Base-by-base conservation (phyloP, 179 eudicot genomes). In the Corrigiola litoralis region DNA sequence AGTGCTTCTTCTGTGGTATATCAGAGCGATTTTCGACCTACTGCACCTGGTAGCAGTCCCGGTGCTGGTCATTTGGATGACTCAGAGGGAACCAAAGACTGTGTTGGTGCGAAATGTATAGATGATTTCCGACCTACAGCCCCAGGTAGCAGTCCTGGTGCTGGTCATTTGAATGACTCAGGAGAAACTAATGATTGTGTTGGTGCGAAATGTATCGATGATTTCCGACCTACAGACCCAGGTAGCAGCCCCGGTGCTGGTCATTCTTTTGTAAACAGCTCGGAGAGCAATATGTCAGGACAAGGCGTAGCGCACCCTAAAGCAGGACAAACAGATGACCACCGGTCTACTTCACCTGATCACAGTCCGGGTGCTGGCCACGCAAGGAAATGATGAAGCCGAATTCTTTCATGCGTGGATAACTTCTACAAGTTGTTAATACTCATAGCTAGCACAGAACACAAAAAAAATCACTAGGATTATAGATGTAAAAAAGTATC, bases 331-430 rank as follows among this genome's bases (percentile, higher is more conserved):
- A 40, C 46, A 29, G 65, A 72, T 49, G 81, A 74, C 57, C 81
- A 67, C 61, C 65, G 77, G 44, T 84, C 88, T 28, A 77, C 84
- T 20, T 38, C 76, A 33, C 88, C 85, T 37, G 88, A 84, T 62
- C 79, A 70, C 61, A 87, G 87, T 67, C 92, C 89, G 20, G 82
- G 89, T 25, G 73, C 80, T 42, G 87, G 89, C 13, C 92, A 77
- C 61, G 47, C 76, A 25, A 45, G 58, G 37, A 34, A 65, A 72
- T 28, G 27, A 33, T 27, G 31, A 75, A 72, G 63, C 71, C 69
- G 56, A 80, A 73, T 56, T 67, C 77, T 16, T 74, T 73, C 68
- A 67, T 32, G 29, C 50, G 25, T 29, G 37, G 61, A 41, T 50
- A 38, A 27, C 10, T 44, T 70, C 53, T 63, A 57, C 51, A 40